Evolutionary conservation across 352 stramenopile species (phyloP), one percentile per base, ranked within the genome.

Genomic region (Stephanocyclus meneghinianus): DNA sequence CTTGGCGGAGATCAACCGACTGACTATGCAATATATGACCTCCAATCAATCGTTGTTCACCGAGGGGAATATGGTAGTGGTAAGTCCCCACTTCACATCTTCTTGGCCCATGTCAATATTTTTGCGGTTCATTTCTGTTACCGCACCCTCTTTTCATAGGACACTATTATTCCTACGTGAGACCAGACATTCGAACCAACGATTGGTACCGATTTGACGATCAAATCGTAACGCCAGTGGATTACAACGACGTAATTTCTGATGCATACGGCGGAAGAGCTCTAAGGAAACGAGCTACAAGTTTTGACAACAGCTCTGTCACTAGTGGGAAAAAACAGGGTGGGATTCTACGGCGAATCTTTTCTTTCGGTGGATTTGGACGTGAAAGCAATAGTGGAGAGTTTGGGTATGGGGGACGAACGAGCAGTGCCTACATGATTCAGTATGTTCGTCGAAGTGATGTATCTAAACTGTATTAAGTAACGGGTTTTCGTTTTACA

Each of bases 141-240:
- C 2, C 1, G 26, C 44, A 10, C 16, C 30, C 21, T 50, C 29
- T 42, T n/a, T 63, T 35, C 2, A 47, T 29, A 77, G 70, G 87
- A 18, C 87, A 92, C 78, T 92, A 92, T 62, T 90, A 92, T 78
- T 74, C 85, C 1, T 92, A 92, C 67, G 81, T 92, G 4, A 74
- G 87, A 70, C 85, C 85, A 21, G 73, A 92, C 74, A 74, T 90
- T 30, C 21, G 59, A 61, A 74, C 26, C 3, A 73, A 88, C 68
- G 42, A 72, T 32, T 92, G 87, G 87, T 91, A 86, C 75, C 78
- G 87, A 73, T 92, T 89, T 76, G 87, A 92, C 74, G 87, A 92
- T 79, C 40, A 89, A 42, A 60, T 73, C 30, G 79, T 91, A 18
- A 83, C 80, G 63, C 21, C 47, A 61, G 85, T 91, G 13, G 62